A percentile compares a stretch with the other conserved stretches of the same genome.
Evolutionary conservation across 2,329 filamentous ascomycete genomes (phyloP).

Genomic region (Fusarium sulawesiense): DNA sequence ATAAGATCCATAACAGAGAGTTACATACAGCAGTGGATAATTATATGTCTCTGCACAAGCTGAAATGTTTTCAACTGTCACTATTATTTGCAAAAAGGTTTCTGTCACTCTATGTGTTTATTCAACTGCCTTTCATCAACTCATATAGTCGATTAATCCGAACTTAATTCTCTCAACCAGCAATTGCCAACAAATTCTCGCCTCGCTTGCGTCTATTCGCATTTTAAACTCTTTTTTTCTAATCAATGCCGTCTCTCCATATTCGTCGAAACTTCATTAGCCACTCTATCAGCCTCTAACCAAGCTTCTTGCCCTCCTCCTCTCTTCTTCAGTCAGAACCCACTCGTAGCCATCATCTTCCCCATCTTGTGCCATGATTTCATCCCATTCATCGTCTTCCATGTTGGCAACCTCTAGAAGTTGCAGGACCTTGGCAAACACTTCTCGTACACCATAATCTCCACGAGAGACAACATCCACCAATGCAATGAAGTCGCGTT

Average conservation of each 20-base stretch:
- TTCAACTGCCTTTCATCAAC: not conserved
- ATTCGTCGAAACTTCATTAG: constrained; percentile 16
- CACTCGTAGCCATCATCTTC: constrained; percentile 74
- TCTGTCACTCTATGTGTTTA: not conserved
- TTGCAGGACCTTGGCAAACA: constrained; percentile 81
- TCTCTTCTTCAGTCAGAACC: constrained; percentile 79
- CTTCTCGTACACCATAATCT: constrained; percentile 81
- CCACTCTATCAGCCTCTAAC: constrained; percentile 55
- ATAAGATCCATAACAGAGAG: not conserved
- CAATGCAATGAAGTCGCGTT: constrained; percentile 84
- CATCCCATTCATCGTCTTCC: constrained; percentile 96
- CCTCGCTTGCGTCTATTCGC: constrained; percentile 18
- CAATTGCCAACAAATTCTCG: constrained; percentile 7
- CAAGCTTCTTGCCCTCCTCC: constrained; percentile 76
- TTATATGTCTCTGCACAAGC: not conserved
- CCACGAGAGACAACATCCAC: constrained; percentile 74
- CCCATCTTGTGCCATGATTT: constrained; percentile 65
- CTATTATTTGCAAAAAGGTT: not conserved
- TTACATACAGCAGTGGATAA: not conserved
- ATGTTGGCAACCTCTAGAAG: constrained; percentile 90
- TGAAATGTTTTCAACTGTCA: not conserved
- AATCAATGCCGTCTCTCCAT: constrained; percentile 18
- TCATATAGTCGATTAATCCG: not conserved
- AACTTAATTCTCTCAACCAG: not conserved
- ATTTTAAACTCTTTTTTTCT: constrained; percentile 28